Conservation (phyloP, 192 early-diverging fungal species). For the Thamnidium elegans region DNA sequence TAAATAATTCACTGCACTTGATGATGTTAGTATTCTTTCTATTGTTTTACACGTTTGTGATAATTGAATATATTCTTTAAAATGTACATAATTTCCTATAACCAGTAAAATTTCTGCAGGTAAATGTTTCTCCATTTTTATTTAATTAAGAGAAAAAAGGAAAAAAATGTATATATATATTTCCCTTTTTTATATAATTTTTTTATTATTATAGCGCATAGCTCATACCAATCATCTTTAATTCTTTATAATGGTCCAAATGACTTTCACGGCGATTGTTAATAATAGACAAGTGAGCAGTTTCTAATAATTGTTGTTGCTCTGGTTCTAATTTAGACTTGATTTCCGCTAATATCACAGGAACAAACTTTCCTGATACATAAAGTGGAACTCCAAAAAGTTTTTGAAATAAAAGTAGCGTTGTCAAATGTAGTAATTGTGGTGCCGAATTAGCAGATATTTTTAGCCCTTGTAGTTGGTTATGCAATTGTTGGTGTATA, state of each 20-base stretch:
- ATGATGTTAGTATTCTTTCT: background rate
- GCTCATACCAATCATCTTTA: background rate
- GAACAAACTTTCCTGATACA: slow-evolving; percentile 1
- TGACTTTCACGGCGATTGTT: background rate
- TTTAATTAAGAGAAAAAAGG: background rate
- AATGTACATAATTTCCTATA: background rate
- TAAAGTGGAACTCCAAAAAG: background rate
- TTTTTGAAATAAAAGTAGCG: background rate
- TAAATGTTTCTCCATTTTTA: background rate
- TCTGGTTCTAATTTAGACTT: background rate
- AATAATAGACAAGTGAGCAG: background rate
- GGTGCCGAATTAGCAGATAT: background rate
- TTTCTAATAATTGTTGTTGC: background rate
- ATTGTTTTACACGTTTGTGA: background rate
- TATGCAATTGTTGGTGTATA: background rate
- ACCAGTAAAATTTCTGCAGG: slow-evolving; percentile 6
- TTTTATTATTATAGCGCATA: background rate
- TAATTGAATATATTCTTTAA: slow-evolving; percentile 8
- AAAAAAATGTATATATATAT: too few species aligned
- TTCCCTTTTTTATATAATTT: too few species aligned
- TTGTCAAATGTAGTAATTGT: background rate
- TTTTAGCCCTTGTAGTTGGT: background rate
- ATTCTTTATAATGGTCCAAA: background rate
- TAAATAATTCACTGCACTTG: background rate
- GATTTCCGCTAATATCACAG: background rate